Evolutionary conservation across 2,329 filamentous ascomycete species (phyloP), one percentile per base, ranked within the genome.

Genomic region (Xylaria polymorpha): DNA sequence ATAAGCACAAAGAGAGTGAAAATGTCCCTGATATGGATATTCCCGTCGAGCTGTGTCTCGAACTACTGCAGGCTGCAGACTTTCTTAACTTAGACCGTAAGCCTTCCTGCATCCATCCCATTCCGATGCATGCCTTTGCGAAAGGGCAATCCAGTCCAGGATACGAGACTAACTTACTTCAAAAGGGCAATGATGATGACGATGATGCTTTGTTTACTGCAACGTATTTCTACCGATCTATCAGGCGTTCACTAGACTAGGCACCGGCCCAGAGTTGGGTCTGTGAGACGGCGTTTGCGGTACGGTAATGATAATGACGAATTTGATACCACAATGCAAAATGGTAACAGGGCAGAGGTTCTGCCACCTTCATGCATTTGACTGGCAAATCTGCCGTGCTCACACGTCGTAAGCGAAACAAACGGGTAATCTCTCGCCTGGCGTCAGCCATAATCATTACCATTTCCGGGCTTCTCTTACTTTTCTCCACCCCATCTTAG

Each of bases 11-110:
- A 61, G 87, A 93, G 73, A 84, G 84, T 73, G 89, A 91, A 74
- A 90, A 94, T 74, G 91, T 94, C 22, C 89, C 91, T 4, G 92
- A 95, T 76, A 91, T 94, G 89, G 91, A 94, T 18, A 91, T 94
- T 67, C 92, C 92, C 14, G 88, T 92, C 37, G 92, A 94, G 81
- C 83, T 94, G 59, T 94, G 92, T 74, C 84, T 95, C 51, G 92
- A 94, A 82, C 80, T 95, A 69, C 81, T 95, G 72, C 90, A 92
- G 82, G 92, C 92, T 15, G 91, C 92, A 32, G 92, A 94, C 81
- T 95, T 89, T 78, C 82, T 94, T 72, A 89, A 90, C 75, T 81
- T 94, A 77, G 90, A 92, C 80, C 85, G 86, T 88, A 78, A 79
- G 84, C 76, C 8, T n/a, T 37, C n/a, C 53, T 55, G 20, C 37